Evolutionary conservation across 2,329 filamentous ascomycete species (phyloP).

Genomic region (Teratosphaeria gauchensis): DNA sequence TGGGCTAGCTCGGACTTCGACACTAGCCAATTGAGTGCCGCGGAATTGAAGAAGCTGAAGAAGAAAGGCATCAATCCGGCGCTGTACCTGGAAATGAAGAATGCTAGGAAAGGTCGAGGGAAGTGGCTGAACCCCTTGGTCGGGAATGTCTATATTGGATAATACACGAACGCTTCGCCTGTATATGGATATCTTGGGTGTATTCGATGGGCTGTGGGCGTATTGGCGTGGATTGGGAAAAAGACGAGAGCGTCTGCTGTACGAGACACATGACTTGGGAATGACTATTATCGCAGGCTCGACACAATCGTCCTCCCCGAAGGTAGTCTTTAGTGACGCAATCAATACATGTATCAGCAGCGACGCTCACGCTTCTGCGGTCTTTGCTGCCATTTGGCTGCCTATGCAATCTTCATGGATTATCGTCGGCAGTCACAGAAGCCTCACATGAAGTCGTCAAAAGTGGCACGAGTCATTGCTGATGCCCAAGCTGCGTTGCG

Average conservation of each 20-base stretch:
- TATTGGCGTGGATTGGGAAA: background rate
- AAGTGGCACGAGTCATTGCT: background rate
- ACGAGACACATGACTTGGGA: background rate
- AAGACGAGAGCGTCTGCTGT: background rate
- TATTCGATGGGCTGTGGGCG: background rate
- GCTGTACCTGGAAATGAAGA: constrained; percentile 39
- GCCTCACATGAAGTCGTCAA: no score
- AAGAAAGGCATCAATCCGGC: constrained; percentile 40
- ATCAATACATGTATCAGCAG: background rate
- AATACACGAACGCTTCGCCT: background rate
- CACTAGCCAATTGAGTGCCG: constrained; percentile 28
- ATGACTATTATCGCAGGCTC: background rate
- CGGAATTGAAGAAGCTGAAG: constrained; percentile 34
- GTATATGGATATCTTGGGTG: background rate
- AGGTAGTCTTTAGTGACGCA: background rate
- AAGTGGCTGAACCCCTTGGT: constrained; percentile 18
- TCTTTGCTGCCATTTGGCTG: background rate
- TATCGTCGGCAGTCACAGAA: background rate
- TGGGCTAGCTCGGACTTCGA: constrained; percentile 34
- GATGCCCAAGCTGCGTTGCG: background rate
- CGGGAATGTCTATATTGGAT: constrained; percentile 21
- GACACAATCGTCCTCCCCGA: background rate
- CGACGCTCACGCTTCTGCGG: background rate
- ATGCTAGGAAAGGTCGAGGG: constrained; percentile 29
- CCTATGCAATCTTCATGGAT: background rate